Evolutionary conservation across 345 rosid genomes (phyloP), one percentile per base, ranked within the genome.

Genomic region (Trapa bicornis): DNA sequence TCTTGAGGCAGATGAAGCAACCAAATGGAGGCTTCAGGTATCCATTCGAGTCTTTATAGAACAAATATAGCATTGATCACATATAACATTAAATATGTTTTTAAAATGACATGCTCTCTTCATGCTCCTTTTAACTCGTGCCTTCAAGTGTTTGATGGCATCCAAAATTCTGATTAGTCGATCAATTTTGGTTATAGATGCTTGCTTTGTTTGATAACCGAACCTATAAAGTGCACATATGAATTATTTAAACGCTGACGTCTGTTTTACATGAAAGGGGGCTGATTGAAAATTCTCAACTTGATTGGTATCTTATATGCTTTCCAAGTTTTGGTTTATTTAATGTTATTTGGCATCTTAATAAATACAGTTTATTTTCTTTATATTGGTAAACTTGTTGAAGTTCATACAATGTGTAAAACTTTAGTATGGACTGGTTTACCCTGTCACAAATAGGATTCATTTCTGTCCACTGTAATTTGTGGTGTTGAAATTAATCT

Each of bases 21-120:
- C 65, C 77, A 47, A 80, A 74, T 67, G 99, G 99, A 32, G 92
- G 88, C 65, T 94, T 88, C 89, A 88, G 99, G 95, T 88, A 73
- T 54, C 45, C 42, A 6, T 33, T 14, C 15, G n/a, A 15, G 15
- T 41, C 43, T 41, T 41, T 41, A 4, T 41, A 41, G 43, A 41
- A 8, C 7, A 41, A 41, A 41, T 41, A 41, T 41, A 41, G 43
- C 5, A 43, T 68, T 5, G 8, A 32, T 7, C 3, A 57, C 32
- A 57, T n/a, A 22, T 57, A n/a, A 33, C 10, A 57, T 41, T 8
- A 41, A 41, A 3, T 6, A 32, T 22, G 6, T 57, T 22, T 57
- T 57, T 52, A 52, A 15, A 4, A 52, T 52, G 57, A 52, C 16
- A 17, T 3, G 16, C 57, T 52, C 57, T 15, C 57, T 52, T 7